These are phyloP conservation scores for Trypanosoma melophagium DNA, from an alignment of 208 protist species.

Conservation along the genomic window DNA sequence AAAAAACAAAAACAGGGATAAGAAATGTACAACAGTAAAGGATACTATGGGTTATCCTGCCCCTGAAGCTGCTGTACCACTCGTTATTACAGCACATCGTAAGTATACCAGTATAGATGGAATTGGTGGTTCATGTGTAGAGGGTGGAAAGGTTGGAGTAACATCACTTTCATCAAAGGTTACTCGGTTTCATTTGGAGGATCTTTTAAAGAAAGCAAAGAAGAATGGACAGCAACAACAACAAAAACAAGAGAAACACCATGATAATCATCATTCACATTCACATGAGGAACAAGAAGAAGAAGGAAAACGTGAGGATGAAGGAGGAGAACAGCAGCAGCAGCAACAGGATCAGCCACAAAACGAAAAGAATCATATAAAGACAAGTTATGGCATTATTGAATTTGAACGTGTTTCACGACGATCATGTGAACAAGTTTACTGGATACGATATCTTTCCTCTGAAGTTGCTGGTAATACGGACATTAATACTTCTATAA, in stretches of 20 bases:
- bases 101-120: slow-evolving; percentile 53
- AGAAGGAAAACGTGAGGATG: too few species aligned
- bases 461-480: slow-evolving; percentile 21
- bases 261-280: too few species aligned
- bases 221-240: background rate
- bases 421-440: slow-evolving; percentile 55
- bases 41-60: slow-evolving; percentile 40
- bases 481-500: slow-evolving; percentile 11
- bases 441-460: slow-evolving; percentile 53
- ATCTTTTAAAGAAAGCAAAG: slow-evolving; percentile 7
- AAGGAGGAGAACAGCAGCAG: background rate
- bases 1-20: background rate
- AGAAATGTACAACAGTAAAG: slow-evolving; percentile 5
- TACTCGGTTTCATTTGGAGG: slow-evolving; percentile 36
- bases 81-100: slow-evolving; percentile 54
- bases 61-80: slow-evolving; percentile 34
- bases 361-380: background rate
- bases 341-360: background rate
- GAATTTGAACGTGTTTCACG: slow-evolving; percentile 60
- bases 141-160: slow-evolving; percentile 52
- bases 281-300: too few species aligned
- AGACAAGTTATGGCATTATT: slow-evolving; percentile 32
- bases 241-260: too few species aligned
- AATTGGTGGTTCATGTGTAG: slow-evolving; percentile 59
- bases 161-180: slow-evolving; percentile 40